These are phyloP conservation scores for Aphanomyces invadans DNA, from an alignment of 352 stramenopile genomes.

Conservation along the genomic window DNA sequence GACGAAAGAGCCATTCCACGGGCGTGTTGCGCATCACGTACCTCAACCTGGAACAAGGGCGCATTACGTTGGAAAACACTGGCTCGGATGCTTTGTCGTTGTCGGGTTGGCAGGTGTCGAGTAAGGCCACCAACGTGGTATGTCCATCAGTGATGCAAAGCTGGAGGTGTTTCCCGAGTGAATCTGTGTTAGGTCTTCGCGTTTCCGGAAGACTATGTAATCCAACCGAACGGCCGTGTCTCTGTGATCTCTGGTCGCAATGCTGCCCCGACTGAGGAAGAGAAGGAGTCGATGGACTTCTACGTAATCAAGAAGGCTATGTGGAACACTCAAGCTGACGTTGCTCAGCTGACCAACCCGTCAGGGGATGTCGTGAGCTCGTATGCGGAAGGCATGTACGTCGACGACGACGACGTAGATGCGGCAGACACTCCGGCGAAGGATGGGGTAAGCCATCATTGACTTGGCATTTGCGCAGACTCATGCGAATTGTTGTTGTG, in stretches of 20 bases:
- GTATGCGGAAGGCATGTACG: conserved; percentile 16
- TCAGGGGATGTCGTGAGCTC: conserved; percentile 34
- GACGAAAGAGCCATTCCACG: conserved; percentile 28
- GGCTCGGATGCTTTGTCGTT: conserved; percentile 49
- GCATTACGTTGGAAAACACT: conserved; percentile 69
- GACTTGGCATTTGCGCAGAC: too few relatives aligned
- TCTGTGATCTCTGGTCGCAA: conserved; percentile 68
- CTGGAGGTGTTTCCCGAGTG: background rate
- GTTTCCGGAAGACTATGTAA: conserved; percentile 30
- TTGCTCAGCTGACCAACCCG: conserved; percentile 48
- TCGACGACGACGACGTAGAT: conserved; percentile 21
- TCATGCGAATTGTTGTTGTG: background rate
- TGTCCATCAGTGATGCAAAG: background rate
- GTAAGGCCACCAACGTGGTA: conserved; percentile 30
- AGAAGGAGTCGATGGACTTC: conserved; percentile 60
- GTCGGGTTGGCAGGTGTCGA: conserved; percentile 49
- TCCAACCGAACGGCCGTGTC: conserved; percentile 56
- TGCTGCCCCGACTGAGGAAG: conserved; percentile 32
- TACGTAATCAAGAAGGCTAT: conserved; percentile 78
- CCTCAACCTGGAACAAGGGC: conserved; percentile 65
- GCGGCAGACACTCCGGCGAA: conserved; percentile 4
- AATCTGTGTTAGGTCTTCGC: conserved; percentile 20
- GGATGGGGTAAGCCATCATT: conserved; percentile 57
- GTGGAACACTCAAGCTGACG: conserved; percentile 57
- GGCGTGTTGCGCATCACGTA: conserved; percentile 45